Evolutionary conservation across 1,284 basidiomycete genomes (phyloP), one percentile per base, ranked within the genome.

Genomic region (Puccinia hordei): DNA sequence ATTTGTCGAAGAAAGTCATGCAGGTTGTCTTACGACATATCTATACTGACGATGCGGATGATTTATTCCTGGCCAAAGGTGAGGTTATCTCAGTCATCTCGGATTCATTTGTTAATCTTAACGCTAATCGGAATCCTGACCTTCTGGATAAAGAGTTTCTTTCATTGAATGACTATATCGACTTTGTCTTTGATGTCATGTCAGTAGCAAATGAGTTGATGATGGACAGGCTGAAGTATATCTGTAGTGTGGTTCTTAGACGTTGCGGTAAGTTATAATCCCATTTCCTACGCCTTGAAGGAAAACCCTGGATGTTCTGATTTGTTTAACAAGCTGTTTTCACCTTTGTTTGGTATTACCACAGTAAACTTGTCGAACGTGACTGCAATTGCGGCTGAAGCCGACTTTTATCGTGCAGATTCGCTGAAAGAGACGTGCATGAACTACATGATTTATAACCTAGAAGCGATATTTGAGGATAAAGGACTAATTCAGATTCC

Each of bases 131-230:
- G 80, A 59, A 38, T 13, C 59, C 33, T 81, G 59, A 79, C 68
- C 53, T 44, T 69, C 33, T 41, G 33, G 49, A 17, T 57, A 22
- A 83, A 92, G 92, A 92, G 81, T 91, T 90, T 38, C 86, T 89
- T 51, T 90, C 89, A 0, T 86, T 91, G 13, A 94, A 98, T 82
- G 90, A 92, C 65, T 88, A 93, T 69, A 86, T 98, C 81, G 93
- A 95, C 82, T 93, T 95, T 83, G 89, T 95, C 84, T 94, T 96
- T 82, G 90, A 92, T 57, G 91, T 98, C 24, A 90, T 98, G 85
- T 91, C 92, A 30, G 91, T 90, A 15, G 93, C 95, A 44, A 95
- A 93, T 83, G 95, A 98, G 86, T 87, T 98, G 1, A 88, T 98
- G 30, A 88, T 98, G 30, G 93, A 94, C 83, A 91, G 92, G 33